These are phyloP conservation scores for Aspergillus ustus DNA, from an alignment of 2,329 filamentous ascomycete genomes.

Conservation along the genomic window DNA sequence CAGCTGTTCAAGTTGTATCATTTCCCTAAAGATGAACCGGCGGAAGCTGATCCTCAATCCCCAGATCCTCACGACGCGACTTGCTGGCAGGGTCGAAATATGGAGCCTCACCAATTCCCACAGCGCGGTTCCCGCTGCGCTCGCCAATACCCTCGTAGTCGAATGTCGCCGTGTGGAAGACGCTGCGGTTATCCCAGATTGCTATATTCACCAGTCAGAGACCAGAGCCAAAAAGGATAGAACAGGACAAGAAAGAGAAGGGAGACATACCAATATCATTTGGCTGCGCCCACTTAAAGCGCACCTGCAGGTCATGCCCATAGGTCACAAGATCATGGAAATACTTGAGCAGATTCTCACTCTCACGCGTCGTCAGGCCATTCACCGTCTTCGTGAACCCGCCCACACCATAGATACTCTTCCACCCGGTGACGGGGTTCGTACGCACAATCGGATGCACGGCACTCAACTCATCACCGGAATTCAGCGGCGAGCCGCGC, in stretches of 20 bases:
- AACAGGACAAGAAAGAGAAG: too few relatives aligned
- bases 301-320: constrained; percentile 58
- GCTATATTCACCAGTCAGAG: too few relatives aligned
- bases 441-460: constrained; percentile 64
- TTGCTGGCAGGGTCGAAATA: constrained; percentile 24
- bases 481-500: constrained; percentile 61
- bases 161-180: constrained; percentile 44
- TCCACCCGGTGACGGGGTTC: constrained; percentile 69
- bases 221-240: too few relatives aligned
- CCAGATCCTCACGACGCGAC: constrained; percentile 26
- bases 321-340: constrained; percentile 50
- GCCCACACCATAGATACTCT: constrained; percentile 52
- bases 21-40: constrained; percentile 26
- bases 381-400: constrained; percentile 50
- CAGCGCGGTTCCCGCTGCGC: constrained; percentile 61
- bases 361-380: constrained; percentile 50
- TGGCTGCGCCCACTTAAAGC: constrained; percentile 55
- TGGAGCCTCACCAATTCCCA: constrained; percentile 83
- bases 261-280: constrained; percentile 50
- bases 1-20: too few relatives aligned
- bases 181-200: constrained; percentile 26
- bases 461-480: constrained; percentile 55
- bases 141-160: constrained; percentile 44
- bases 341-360: constrained; percentile 47
- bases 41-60: constrained; percentile 23